These are phyloP conservation scores for Ramaria sp. DNA, from an alignment of 768 basidiomycete species.

Conservation along the genomic window DNA sequence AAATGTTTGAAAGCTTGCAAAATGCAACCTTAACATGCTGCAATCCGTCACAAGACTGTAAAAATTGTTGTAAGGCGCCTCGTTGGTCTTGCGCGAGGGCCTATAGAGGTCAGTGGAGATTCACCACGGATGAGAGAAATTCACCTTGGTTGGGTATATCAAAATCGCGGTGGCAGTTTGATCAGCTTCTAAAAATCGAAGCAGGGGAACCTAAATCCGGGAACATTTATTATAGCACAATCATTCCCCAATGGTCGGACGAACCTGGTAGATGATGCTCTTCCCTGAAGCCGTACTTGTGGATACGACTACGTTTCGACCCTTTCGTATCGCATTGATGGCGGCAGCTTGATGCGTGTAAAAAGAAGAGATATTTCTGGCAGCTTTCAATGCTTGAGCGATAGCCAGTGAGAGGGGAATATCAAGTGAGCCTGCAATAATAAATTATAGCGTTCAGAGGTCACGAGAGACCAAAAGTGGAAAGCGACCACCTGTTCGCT, in stretches of 20 bases:
- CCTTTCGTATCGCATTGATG: constrained; percentile 46
- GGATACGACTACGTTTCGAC: constrained; percentile 73
- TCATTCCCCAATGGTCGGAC: neutral
- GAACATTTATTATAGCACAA: neutral
- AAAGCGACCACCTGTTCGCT: constrained; percentile 32
- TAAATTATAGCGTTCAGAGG: neutral
- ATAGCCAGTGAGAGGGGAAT: constrained; percentile 49
- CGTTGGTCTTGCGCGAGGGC: constrained; percentile 87
- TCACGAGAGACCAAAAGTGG: neutral
- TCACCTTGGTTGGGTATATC: constrained; percentile 84
- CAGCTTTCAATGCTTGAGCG: constrained; percentile 38
- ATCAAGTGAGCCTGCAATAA: constrained; percentile 31
- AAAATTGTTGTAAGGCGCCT: constrained; percentile 53
- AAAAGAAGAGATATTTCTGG: constrained; percentile 50
- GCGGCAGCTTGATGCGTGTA: constrained; percentile 67
- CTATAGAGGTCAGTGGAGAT: constrained; percentile 24
- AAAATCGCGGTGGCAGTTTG: constrained; percentile 58
- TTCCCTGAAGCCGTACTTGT: constrained; percentile 88
- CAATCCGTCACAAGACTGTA: constrained; percentile 50
- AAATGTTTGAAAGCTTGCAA: neutral
- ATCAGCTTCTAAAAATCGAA: constrained; percentile 56
- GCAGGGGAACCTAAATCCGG: constrained; percentile 48
- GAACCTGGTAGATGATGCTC: constrained; percentile 77
- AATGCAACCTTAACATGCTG: constrained; percentile 40
- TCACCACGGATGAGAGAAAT: neutral